phyloP scores from a whole-genome alignment of 2,329 filamentous ascomycete species.

The Onygenales sp. region DNA sequence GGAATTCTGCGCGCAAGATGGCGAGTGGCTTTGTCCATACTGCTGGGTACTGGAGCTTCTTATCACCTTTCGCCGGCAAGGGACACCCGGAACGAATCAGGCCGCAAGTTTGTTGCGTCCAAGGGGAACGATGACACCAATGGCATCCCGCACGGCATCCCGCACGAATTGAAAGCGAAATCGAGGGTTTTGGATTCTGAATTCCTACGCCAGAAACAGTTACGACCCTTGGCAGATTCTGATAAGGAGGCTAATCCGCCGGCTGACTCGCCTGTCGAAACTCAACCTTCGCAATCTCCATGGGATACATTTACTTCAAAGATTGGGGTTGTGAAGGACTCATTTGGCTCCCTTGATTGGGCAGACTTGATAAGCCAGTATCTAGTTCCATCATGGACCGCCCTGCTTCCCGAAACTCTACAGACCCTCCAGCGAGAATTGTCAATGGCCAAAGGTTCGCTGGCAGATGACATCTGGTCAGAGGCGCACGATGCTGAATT shows the following conservation, averaged over 20 bases:
- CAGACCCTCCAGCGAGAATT: conserved; percentile 80
- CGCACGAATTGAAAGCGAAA: not conserved
- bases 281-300: conserved; percentile 25
- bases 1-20: conserved; percentile 24
- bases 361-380: conserved; percentile 53
- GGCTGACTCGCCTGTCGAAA: conserved; percentile 5
- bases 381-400: conserved; percentile 77
- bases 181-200: not conserved
- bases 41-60: conserved; percentile 17
- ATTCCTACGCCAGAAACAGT: not conserved
- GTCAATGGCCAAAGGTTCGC: conserved; percentile 74
- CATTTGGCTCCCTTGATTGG: conserved; percentile 33
- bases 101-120: conserved; percentile 6
- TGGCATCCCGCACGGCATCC: not conserved
- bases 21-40: conserved; percentile 25
- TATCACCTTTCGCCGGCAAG: conserved; percentile 11
- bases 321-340: conserved; percentile 30
- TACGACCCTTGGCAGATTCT: not conserved
- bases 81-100: conserved; percentile 9
- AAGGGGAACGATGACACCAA: not conserved
- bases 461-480: conserved; percentile 87
- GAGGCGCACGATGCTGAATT: conserved; percentile 76
- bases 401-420: conserved; percentile 63
- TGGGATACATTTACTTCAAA: conserved; percentile 44
- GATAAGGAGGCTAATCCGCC: conserved; percentile 10